Evolutionary conservation across 2,329 filamentous ascomycete species (phyloP).

Genomic region (Teratosphaeria destructans): DNA sequence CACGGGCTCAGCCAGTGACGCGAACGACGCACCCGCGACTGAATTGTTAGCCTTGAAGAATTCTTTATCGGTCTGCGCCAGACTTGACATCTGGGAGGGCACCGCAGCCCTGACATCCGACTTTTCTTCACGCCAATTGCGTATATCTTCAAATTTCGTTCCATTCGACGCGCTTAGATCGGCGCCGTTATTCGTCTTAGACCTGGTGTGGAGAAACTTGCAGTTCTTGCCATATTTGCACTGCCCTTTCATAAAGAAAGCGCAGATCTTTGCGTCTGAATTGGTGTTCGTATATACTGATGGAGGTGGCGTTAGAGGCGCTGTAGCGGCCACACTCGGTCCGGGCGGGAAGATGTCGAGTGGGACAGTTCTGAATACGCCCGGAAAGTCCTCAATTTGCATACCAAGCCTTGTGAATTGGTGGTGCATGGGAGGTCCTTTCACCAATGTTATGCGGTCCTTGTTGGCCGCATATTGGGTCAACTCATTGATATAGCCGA

Average conservation of each 20-base stretch:
- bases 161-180: background rate
- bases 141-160: slow-evolving; percentile 1
- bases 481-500: slow-evolving; percentile 47
- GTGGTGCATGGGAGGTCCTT: slow-evolving; percentile 40
- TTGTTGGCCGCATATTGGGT: slow-evolving; percentile 40
- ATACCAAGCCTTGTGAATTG: slow-evolving; percentile 45
- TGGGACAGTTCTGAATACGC: slow-evolving; percentile 40
- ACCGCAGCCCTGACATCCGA: slow-evolving; percentile 3
- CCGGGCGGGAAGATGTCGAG: background rate
- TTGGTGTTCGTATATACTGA: background rate
- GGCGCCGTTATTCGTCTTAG: slow-evolving; percentile 5
- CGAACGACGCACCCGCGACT: background rate
- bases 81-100: slow-evolving; percentile 5
- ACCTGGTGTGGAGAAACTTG: slow-evolving; percentile 15
- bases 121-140: slow-evolving; percentile 7
- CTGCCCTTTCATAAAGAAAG: slow-evolving; percentile 18
- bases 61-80: slow-evolving; percentile 11
- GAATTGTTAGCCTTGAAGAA: slow-evolving; percentile 7
- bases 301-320: background rate
- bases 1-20: background rate
- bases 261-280: slow-evolving; percentile 8
- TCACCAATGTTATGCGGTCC: slow-evolving; percentile 45
- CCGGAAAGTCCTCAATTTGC: slow-evolving; percentile 40
- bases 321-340: background rate
- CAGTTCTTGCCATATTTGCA: slow-evolving; percentile 24